These are phyloP conservation scores for Pseudocercospora macadamiae DNA, from an alignment of 2,329 filamentous ascomycete genomes.

Conservation along the genomic window DNA sequence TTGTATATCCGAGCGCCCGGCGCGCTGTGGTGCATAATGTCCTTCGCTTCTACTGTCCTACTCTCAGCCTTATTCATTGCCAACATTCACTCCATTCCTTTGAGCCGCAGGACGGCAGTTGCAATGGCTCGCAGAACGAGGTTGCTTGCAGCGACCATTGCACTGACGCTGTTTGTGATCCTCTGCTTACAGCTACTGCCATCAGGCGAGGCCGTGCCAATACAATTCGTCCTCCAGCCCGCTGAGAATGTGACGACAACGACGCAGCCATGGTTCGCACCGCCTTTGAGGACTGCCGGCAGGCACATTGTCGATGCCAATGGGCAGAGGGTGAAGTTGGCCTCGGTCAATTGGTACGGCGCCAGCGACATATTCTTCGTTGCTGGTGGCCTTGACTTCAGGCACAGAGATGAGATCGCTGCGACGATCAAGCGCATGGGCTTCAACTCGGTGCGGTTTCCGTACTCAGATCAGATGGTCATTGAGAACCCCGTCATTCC, in stretches of 20 bases:
- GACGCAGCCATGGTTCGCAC: constrained; percentile 44
- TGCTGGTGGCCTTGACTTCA: constrained; percentile 64
- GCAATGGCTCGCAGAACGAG: constrained; percentile 23
- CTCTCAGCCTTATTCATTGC: constrained; percentile 13
- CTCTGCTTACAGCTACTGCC: constrained; percentile 32
- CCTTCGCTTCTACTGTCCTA: constrained; percentile 16
- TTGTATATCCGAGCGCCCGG: constrained; percentile 11
- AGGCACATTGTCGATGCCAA: constrained; percentile 63
- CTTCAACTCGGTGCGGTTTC: constrained; percentile 71
- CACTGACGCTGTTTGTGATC: constrained; percentile 24
- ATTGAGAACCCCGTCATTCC: constrained; percentile 60
- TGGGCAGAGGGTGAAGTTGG: constrained; percentile 63
- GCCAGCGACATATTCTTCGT: constrained; percentile 69
- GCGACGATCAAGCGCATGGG: constrained; percentile 62
- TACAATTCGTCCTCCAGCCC: constrained; percentile 18
- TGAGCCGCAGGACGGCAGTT: constrained; percentile 19
- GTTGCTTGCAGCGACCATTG: constrained; percentile 19
- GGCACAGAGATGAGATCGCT: constrained; percentile 64
- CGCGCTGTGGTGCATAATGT: constrained; percentile 9
- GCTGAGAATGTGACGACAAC: constrained; percentile 20
- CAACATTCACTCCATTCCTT: constrained; percentile 18
- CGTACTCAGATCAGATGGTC: constrained; percentile 71
- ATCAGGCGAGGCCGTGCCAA: constrained; percentile 25
- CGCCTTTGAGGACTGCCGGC: constrained; percentile 63
- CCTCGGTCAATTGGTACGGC: constrained; percentile 72